Evolutionary conservation across 2,329 filamentous ascomycete species (phyloP), one percentile per base, ranked within the genome.

Genomic region (Pseudocercospora crystallina): DNA sequence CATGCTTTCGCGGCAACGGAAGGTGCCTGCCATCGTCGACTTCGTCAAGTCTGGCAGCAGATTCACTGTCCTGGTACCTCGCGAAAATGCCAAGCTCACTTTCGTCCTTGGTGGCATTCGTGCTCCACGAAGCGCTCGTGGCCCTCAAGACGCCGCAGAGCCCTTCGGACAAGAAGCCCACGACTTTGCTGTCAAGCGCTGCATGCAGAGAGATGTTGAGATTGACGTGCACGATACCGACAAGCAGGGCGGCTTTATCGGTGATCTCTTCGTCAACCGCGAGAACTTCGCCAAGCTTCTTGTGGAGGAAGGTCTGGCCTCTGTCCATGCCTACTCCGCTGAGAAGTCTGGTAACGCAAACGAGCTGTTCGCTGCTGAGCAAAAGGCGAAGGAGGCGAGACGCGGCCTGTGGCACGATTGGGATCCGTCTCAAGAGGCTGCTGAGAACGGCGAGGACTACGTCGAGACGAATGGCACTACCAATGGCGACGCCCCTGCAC

Each of bases 171-270:
- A 95, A 70, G 94, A 99, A 74, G 92, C 92, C 2, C 82, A 95
- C 56, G 92, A 99, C 43, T 85, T 97, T 61, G 91, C 92, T 42
- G 90, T 89, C 72, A 86, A 83, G 64, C 84, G 91, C 51, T 90
- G 87, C 74, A 87, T 90, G 77, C 94, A 99, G 76, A 86, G 94
- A 47, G 94, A 99, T 71, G 91, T 94, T 42, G 92, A 97, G 72
- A 89, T 99, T 51, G 91, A 99, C 63, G 87, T 99, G 14, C 85
- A 96, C 69, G 90, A 91, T 64, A 88, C 90, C 61, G 94, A 99
- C 79, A 97, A 96, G 78, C 86, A 94, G 20, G 94, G 94, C 63
- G 94, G 94, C 33, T 99, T 99, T 77, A 97, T 99, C 61, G 94
- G 94, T 48, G 89, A 90, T 11, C 79, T 99, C 17, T 96, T 90